Evolutionary conservation across 2,329 filamentous ascomycete species (phyloP), one percentile per base, ranked within the genome.

Genomic region (Thielaviopsis punctulata): DNA sequence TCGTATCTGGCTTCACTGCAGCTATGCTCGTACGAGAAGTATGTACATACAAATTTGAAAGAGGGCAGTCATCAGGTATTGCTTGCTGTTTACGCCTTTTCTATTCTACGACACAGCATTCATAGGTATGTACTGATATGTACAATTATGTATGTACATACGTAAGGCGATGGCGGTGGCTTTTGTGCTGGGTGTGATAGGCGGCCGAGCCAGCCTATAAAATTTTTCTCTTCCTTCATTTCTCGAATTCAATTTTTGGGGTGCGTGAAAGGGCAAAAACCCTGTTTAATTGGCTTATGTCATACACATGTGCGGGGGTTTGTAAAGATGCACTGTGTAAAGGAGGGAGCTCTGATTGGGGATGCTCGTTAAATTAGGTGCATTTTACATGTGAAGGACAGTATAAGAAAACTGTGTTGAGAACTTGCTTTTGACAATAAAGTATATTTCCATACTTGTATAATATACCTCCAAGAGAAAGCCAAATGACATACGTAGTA

Each of bases 251-350:
- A 24, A 15, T 21, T 41, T 12, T 25, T 48, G 15, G 18, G 23
- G 41, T 30, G 39, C n/a, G 25, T 21, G 21, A 45, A 51, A 54
- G 52, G 52, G 43, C 52, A 54, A 36, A 50, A 51, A 54, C 43
- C 52, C 48, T 54, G 43, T 30, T 39, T n/a, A 45, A 13, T 7
- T 33, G 18, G 43, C 30, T 54, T 54, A 54, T 49, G 52, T 51
- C 52, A 51, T 45, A 15, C 52, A 51, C 44, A 18, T 51, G 41
- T 51, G 49, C 27, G 30, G 10, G 27, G 9, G n/a, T n/a, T n/a
- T n/a, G n/a, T n/a, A n/a, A 22, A 33, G n/a, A 33, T 15, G 48
- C 48, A 49, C 46, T 53, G 39, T 49, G 19, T n/a, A n/a, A 49
- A 23, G 30, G 41, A 18, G 49, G 49, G 49, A 43, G 36, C 24